These are phyloP conservation scores for Xylaria sp. DNA, from an alignment of 2,329 filamentous ascomycete genomes.

Conservation along the genomic window DNA sequence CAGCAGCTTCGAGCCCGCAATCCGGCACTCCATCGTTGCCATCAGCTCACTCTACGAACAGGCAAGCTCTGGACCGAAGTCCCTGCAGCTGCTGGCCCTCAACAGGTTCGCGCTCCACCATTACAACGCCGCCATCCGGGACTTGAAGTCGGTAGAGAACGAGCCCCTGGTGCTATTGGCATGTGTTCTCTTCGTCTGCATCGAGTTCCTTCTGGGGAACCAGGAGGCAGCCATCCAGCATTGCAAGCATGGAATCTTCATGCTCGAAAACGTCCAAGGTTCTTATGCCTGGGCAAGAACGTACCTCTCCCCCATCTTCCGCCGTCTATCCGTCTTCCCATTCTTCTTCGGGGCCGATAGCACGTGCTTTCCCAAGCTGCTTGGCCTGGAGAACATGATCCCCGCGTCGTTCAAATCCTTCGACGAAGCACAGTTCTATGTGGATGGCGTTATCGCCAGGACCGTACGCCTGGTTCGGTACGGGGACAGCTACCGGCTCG, in stretches of 20 bases:
- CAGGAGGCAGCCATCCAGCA: constrained; percentile 41
- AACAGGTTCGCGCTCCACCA: constrained; percentile 42
- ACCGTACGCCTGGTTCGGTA: constrained; percentile 37
- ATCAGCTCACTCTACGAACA: constrained; percentile 45
- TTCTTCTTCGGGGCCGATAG: constrained; percentile 40
- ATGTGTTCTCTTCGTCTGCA: constrained; percentile 48
- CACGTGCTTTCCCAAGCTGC: constrained; percentile 30
- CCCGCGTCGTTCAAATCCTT: constrained; percentile 26
- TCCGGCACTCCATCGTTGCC: constrained; percentile 43
- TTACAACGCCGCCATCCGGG: constrained; percentile 46
- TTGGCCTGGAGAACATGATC: constrained; percentile 28
- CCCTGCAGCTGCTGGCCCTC: constrained; percentile 7
- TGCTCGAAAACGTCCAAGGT: constrained; percentile 37
- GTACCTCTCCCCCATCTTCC: constrained; percentile 42
- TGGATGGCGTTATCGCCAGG: constrained; percentile 36
- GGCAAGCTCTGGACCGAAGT: constrained; percentile 21
- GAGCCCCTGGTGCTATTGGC: constrained; percentile 43
- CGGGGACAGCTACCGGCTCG: constrained; percentile 34
- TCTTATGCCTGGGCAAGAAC: constrained; percentile 36
- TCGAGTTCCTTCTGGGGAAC: constrained; percentile 46
- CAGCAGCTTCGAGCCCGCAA: constrained; percentile 41
- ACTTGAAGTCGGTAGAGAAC: constrained; percentile 35
- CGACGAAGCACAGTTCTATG: constrained; percentile 35
- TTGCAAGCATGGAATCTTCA: constrained; percentile 42
- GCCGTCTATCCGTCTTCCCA: constrained; percentile 44